Evolutionary conservation across 371 early-diverging fungal genomes (phyloP), one percentile per base, ranked within the genome.

Genomic region (Smittium culicis): DNA sequence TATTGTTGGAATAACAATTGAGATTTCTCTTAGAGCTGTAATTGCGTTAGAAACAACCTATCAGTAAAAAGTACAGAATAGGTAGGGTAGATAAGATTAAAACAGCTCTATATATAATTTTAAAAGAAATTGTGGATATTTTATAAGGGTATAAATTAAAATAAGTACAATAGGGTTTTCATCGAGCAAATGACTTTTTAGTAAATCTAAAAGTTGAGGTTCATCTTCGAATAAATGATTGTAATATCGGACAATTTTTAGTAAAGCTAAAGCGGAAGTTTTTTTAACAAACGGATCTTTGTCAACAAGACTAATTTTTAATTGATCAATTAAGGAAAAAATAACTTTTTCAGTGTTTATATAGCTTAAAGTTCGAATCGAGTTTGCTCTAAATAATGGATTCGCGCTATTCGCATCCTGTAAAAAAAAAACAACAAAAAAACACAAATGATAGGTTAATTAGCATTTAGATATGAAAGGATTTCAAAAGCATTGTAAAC

Each of bases 321-420:
- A 83, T 16, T 94, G 90, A 65, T 94, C 87, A 11, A 85, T 84
- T 66, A 87, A 73, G 28, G 83, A 82, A 74, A 94, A 94, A 31
- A 94, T 81, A 65, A 98, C 93, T 71, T 91, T 93, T 69, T 95
- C 95, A 0, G 92, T 95, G 67, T 92, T 88, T 61, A 98, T 83
- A 73, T 93, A 97, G 20, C 93, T 90, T 93, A 96, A 94, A 24
- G 95, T 98, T 64, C 99, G 85, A 70, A 98, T 95, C 35, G 99
- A 94, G 67, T 95, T 79, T 5, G 99, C 96, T 45, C 86, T 86
- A 78, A 94, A 89, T 20, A 95, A 79, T 16, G 98, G 97, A 68
- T 98, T 96, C 1, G 83, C 80, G 72, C 94, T 93, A 59, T 79
- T 78, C 28, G 85, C 81, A 73, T 91, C 92, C 86, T 85, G 68